phyloP scores from a whole-genome alignment of 441 rosid species.

The Omphalea diandra region DNA sequence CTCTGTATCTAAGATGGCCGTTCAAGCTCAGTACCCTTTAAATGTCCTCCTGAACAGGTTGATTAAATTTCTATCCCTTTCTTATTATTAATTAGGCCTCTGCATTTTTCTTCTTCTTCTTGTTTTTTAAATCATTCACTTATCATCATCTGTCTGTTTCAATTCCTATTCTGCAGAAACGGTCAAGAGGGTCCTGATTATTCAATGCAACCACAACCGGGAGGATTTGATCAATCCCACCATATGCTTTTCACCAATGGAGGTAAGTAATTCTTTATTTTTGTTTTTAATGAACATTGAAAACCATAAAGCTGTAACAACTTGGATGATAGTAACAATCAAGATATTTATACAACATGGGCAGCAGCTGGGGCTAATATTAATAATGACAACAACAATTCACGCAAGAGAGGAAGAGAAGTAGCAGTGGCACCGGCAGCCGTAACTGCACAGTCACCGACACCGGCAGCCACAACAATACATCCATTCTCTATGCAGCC shows the following conservation, averaged over 20 bases:
- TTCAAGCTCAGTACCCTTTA: constrained; percentile 84
- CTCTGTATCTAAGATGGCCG: no score
- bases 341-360: not conserved
- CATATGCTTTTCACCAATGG: constrained; percentile 60
- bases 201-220: constrained; percentile 57
- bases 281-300: not conserved
- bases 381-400: no score
- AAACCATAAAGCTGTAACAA: no score
- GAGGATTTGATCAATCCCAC: constrained; percentile 62
- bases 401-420: constrained; percentile 61
- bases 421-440: constrained; percentile 12
- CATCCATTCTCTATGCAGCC: constrained; percentile 45
- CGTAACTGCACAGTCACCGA: not conserved
- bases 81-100: no score
- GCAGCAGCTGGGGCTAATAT: constrained; percentile 21
- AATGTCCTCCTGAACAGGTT: constrained; percentile 81
- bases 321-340: not conserved
- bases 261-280: constrained; percentile 27
- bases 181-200: constrained; percentile 67
- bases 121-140: not conserved
- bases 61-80: not conserved
- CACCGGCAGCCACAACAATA: constrained; percentile 27
- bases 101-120: not conserved
- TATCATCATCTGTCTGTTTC: not conserved
- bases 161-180: constrained; percentile 42